Percentiles rank a stretch among this genome's conserved stretches.
These are phyloP conservation scores for Chaetomiaceae sp. DNA, from an alignment of 2,329 filamentous ascomycete species.

Conservation along the genomic window DNA sequence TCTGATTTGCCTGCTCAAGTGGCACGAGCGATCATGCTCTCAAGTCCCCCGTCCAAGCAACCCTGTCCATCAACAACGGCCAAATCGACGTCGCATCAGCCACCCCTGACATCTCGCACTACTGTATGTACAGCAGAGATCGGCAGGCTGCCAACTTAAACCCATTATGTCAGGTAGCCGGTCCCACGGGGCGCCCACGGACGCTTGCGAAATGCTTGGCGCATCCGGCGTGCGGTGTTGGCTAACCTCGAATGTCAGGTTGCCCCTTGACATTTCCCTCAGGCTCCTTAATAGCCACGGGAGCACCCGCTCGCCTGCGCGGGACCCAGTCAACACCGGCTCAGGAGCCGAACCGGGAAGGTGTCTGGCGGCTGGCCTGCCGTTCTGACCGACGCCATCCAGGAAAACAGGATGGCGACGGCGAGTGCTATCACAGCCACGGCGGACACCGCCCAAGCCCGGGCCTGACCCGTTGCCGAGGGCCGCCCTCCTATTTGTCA, in stretches of 20 bases:
- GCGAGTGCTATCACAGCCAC: conserved; percentile 4
- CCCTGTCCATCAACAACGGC: not conserved
- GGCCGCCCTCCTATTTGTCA: not conserved
- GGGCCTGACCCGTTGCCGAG: not conserved
- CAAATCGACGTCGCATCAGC: not conserved
- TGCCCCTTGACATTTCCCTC: not conserved
- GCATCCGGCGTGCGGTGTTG: conserved; percentile 7
- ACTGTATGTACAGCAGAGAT: too few relatives aligned
- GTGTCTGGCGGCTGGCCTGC: conserved; percentile 21
- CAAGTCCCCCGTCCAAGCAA: not conserved
- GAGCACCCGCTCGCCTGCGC: conserved; percentile 21
- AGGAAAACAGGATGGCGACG: not conserved
- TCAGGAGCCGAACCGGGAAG: conserved; percentile 24
- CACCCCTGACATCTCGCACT: not conserved
- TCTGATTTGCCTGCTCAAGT: not conserved
- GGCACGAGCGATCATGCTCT: not conserved
- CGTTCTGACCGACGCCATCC: conserved; percentile 5
- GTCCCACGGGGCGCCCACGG: not conserved
- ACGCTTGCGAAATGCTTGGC: conserved; percentile 13
- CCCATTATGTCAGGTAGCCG: conserved; percentile 15
- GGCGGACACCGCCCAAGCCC: not conserved
- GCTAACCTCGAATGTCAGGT: conserved; percentile 20
- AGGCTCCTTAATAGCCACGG: conserved; percentile 8
- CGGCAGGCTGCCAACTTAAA: conserved; percentile 1
- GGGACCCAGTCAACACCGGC: conserved; percentile 10